Conservation (phyloP, 2,329 filamentous ascomycete species). For the Claviceps arundinis region DNA sequence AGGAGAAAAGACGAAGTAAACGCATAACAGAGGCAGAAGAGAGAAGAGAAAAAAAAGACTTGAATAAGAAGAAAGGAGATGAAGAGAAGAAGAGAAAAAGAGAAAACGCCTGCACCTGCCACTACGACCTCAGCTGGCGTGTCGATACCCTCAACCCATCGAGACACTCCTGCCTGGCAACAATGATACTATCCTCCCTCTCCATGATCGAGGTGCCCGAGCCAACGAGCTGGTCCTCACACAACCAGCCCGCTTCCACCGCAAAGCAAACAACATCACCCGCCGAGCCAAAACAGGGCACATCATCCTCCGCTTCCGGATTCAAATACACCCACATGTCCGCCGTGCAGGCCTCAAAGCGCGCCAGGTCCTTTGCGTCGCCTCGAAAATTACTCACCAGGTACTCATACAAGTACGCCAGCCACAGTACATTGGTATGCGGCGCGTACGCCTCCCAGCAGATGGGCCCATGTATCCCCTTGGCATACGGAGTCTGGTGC, state of each 20-base stretch:
- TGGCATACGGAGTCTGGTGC: conserved; percentile 34
- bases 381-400: conserved; percentile 34
- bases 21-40: background rate
- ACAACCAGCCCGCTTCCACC: conserved; percentile 44
- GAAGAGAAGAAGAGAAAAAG: background rate
- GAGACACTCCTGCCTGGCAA: conserved; percentile 15
- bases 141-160: conserved; percentile 13
- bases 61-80: background rate
- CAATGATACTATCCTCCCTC: conserved; percentile 28
- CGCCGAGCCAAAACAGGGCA: conserved; percentile 40
- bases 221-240: conserved; percentile 35
- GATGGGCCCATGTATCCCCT: conserved; percentile 32
- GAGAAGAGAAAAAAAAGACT: background rate
- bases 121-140: conserved; percentile 5
- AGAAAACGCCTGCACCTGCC: background rate
- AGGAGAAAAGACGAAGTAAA: background rate
- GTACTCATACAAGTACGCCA: conserved; percentile 48
- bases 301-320: conserved; percentile 31
- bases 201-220: conserved; percentile 21
- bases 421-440: conserved; percentile 53
- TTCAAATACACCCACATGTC: conserved; percentile 43
- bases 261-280: conserved; percentile 44
- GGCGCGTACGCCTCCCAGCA: conserved; percentile 42
- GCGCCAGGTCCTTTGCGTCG: conserved; percentile 28
- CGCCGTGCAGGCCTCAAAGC: conserved; percentile 33